Base-by-base conservation (phyloP, 441 rosid genomes). In the Macaranga tanarius region DNA sequence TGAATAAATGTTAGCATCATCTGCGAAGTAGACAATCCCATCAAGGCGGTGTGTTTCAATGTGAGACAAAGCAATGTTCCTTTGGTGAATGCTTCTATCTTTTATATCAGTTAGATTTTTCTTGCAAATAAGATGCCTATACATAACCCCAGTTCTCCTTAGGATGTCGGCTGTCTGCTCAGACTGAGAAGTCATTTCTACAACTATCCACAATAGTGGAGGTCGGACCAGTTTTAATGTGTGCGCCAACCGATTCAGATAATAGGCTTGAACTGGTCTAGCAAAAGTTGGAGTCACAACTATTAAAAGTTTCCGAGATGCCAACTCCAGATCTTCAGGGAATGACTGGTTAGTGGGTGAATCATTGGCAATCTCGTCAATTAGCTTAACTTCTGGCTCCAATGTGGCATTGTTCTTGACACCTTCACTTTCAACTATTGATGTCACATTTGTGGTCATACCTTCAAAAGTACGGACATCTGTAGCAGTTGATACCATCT, bases 141-240 rank as follows among this genome's bases (percentile, higher is more conserved):
- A 86, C 85, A 83, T 81, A 44, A 86, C 77, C 66, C 94, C 84
- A 22, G 85, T 82, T 74, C 80, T 81, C 74, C 88, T 81, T 65
- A 89, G 79, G 59, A 84, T 70, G 69, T 87, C 79, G 40, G 90
- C 89, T 16, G 87, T 80, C 81, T 87, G 87, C 12, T 78, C 83
- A 52, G 90, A 86, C 76, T 87, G 92, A 52, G 84, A 73, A 70
- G 80, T 65, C 87, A 78, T 80, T 79, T 87, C 92, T 79, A 87
- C 89, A 64, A 87, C 94, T 55, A 86, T 83, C 94, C 94, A 89
- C 83, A 89, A 69, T 23, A 89, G 73, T 65, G 92, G 94, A 72
- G 87, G 84, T 58, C 76, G 78, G 22, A 83, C 85, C 25, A 79
- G 77, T 76, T 76, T 84, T 73, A 89, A 71, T 11, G 90, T 79